phyloP scores from a whole-genome alignment of 2,329 filamentous ascomycete species.

The Zymoseptoria crescenta region DNA sequence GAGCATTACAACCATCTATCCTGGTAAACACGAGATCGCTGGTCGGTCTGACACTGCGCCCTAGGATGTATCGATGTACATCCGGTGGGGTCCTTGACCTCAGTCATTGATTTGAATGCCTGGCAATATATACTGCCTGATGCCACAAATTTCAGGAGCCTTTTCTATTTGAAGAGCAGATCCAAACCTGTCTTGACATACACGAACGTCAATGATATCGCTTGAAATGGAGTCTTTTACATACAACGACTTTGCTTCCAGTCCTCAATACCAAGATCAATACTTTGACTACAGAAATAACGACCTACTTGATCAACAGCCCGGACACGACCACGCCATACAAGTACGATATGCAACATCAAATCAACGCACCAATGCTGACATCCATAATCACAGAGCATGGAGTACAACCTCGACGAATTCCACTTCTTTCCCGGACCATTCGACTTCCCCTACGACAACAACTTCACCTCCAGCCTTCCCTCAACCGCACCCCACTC shows the following conservation, averaged over 20 bases:
- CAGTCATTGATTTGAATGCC: background rate
- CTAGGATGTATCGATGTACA: background rate
- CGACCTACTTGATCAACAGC: slow-evolving; percentile 30
- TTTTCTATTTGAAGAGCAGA: background rate
- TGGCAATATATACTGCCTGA: background rate
- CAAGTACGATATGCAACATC: background rate
- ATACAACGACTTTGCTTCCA: slow-evolving; percentile 46
- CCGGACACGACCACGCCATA: background rate
- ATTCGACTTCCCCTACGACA: slow-evolving; percentile 11
- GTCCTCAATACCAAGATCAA: slow-evolving; percentile 41
- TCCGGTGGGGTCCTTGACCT: background rate
- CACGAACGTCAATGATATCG: background rate
- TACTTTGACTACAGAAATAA: slow-evolving; percentile 30
- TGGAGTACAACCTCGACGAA: slow-evolving; percentile 17
- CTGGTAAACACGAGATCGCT: background rate
- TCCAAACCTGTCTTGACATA: background rate
- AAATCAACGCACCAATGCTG: background rate
- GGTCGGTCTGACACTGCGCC: background rate
- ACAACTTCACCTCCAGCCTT: background rate
- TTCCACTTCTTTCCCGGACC: slow-evolving; percentile 3
- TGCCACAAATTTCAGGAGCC: background rate
- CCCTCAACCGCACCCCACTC: background rate
- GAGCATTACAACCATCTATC: background rate
- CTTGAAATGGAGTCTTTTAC: slow-evolving; percentile 38
- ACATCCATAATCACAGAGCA: slow-evolving; percentile 15